Conservation (phyloP, 2,329 filamentous ascomycete species). For the Biscogniauxia mediterranea region DNA sequence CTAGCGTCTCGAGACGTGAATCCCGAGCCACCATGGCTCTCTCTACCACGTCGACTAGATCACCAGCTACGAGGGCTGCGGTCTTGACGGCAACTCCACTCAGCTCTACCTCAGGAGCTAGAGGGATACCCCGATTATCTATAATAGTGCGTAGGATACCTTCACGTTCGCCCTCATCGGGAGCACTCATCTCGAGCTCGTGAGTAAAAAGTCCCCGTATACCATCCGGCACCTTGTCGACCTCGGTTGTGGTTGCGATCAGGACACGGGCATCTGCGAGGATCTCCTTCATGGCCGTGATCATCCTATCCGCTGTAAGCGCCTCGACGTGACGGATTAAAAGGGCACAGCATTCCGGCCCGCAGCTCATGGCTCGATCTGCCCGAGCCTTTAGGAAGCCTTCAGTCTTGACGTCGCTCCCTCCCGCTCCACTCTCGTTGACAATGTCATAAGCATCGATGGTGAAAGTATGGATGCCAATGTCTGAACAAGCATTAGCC, state of each 20-base stretch:
- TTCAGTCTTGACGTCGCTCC: conserved; percentile 91
- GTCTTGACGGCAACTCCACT: conserved; percentile 88
- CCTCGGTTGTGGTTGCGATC: conserved; percentile 90
- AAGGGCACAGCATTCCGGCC: conserved; percentile 76
- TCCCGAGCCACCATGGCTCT: conserved; percentile 77
- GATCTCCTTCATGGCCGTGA: conserved; percentile 79
- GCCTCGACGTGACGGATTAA: conserved; percentile 90
- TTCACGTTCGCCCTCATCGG: conserved; percentile 89
- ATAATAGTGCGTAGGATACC: conserved; percentile 80
- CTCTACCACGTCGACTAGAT: conserved; percentile 91
- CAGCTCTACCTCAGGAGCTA: conserved; percentile 82
- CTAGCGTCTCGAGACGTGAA: conserved; percentile 72
- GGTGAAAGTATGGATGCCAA: conserved; percentile 83
- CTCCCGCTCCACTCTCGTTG: conserved; percentile 83
- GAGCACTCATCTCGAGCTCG: conserved; percentile 89
- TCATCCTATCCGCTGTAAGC: conserved; percentile 86
- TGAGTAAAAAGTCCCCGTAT: conserved; percentile 91
- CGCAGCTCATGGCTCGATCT: conserved; percentile 86
- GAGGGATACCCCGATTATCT: conserved; percentile 69
- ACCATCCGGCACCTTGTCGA: conserved; percentile 90
- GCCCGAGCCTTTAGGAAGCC: conserved; percentile 84
- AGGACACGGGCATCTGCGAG: conserved; percentile 77
- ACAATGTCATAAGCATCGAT: conserved; percentile 93
- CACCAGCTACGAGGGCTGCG: conserved; percentile 89
- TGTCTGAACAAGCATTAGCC: conserved; percentile 74